Evolutionary conservation across 2,329 filamentous ascomycete species (phyloP).

Genomic region (Colletotrichum melonis): DNA sequence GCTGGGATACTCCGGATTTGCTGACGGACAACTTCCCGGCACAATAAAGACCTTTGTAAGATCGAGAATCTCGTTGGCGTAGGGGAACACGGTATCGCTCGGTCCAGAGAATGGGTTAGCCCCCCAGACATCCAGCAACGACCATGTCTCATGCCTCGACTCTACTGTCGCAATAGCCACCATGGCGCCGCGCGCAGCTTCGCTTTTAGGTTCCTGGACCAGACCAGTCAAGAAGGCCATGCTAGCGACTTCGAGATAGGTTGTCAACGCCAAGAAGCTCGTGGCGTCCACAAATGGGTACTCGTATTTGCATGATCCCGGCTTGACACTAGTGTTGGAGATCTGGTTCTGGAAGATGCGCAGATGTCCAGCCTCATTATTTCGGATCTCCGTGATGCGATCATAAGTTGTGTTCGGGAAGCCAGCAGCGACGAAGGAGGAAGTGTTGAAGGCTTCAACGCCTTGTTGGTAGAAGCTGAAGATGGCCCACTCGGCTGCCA

Average conservation of each 20-base stretch:
- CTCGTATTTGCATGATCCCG: constrained; percentile 34
- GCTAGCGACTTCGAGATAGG: constrained; percentile 49
- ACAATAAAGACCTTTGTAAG: neutral
- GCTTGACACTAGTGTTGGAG: constrained; percentile 53
- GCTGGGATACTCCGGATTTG: neutral
- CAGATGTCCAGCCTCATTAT: constrained; percentile 58
- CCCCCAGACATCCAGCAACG: constrained; percentile 46
- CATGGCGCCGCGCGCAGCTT: constrained; percentile 49
- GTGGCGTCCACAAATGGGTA: neutral
- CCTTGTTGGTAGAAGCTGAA: constrained; percentile 52
- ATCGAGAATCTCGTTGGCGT: neutral
- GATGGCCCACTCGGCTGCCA: constrained; percentile 57
- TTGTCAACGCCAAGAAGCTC: constrained; percentile 41
- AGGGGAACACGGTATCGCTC: neutral
- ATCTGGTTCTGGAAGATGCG: constrained; percentile 57
- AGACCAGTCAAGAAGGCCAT: constrained; percentile 54
- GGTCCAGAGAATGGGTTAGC: neutral
- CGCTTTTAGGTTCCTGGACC: constrained; percentile 46
- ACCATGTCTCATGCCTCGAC: constrained; percentile 53
- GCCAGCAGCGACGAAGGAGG: neutral
- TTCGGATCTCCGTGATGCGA: constrained; percentile 44
- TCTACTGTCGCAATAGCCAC: constrained; percentile 49
- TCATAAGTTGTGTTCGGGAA: neutral
- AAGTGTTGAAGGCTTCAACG: neutral
- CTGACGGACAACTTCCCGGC: neutral